Conservation (phyloP, 768 basidiomycete species). For the Leucogyrophana mollusca region DNA sequence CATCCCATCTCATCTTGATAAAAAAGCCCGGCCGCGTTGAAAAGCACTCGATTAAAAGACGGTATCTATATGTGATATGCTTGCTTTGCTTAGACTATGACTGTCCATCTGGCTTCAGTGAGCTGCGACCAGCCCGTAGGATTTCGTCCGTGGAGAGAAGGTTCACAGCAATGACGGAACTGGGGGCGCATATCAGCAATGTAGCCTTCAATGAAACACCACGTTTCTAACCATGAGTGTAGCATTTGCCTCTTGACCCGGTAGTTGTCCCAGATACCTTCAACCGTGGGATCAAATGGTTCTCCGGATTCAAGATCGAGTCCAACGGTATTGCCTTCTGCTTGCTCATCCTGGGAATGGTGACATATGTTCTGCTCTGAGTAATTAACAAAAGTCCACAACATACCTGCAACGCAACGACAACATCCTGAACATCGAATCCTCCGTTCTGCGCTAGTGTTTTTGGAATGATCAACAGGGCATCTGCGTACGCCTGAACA, state of each 20-base stretch:
- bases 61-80: too few species aligned
- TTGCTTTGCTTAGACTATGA: conserved; percentile 30
- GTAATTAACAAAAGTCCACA: conserved; percentile 16
- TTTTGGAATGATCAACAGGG: conserved; percentile 92
- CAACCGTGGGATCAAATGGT: conserved; percentile 92
- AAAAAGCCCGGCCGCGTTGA: too few species aligned
- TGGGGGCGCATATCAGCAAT: conserved; percentile 27
- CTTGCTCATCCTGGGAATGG: conserved; percentile 75
- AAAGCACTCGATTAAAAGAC: too few species aligned
- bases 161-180: conserved; percentile 94
- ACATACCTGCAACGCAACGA: conserved; percentile 87
- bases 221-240: conserved; percentile 90
- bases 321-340: conserved; percentile 91
- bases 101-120: conserved; percentile 78
- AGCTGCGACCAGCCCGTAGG: conserved; percentile 83
- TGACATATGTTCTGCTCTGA: too few species aligned
- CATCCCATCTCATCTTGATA: too few species aligned
- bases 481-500: conserved; percentile 95
- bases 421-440: conserved; percentile 93
- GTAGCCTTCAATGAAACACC: too few species aligned
- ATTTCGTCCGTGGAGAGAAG: conserved; percentile 96
- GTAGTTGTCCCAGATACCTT: conserved; percentile 99
- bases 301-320: conserved; percentile 92
- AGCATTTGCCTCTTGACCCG: conserved; percentile 98
- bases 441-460: conserved; percentile 95